Base-by-base conservation (phyloP, 148 eudicot genomes). In the Mesembryanthemum crystallinum region DNA sequence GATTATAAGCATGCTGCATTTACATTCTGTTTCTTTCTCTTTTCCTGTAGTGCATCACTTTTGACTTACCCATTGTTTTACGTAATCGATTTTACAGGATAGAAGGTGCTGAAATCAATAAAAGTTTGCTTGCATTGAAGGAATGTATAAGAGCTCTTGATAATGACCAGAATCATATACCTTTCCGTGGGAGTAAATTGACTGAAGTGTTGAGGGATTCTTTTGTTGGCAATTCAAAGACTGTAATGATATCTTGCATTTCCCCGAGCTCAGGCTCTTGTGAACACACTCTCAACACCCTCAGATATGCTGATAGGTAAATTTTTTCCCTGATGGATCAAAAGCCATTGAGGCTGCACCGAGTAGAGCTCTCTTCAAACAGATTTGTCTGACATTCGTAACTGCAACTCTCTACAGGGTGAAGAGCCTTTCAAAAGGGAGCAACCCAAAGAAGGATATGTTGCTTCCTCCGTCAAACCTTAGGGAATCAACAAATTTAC, bases 31-130 rank as follows among this genome's bases (percentile, higher is more conserved):
- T 24, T 42, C 29, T 42, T 23, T 18, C 15, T 45, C 55, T 15
- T 6, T 5, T 51, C 51, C 21, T 59, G 27, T 23, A 35, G 43
- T 15, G 20, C 28, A 24, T 23, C 24, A 1, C 49, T 61, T 9
- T 25, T 39, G 20, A 4, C 62, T 18, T 33, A 27, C 68, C 42
- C 21, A 5, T 55, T 23, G 57, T 21, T 71, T 32, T 47, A 25
- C 65, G 37, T 52, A 60, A 72, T 70, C 25, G 27, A 45, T 23
- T 67, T 69, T 71, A 64, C 82, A 78, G 76, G 79, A 66, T 93
- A 80, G 99, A 96, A 85, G 99, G 99, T n/a, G 98, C 98, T 61
- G 98, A 95, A 85, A 95, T 95, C 80, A 95, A 95, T 79, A 92
- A 92, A 92, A 95, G 98, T 82, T 91, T 92, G 88, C 97, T 96